Base-by-base conservation (phyloP, 2,329 filamentous ascomycete genomes). In the Claviceps spartinae region DNA sequence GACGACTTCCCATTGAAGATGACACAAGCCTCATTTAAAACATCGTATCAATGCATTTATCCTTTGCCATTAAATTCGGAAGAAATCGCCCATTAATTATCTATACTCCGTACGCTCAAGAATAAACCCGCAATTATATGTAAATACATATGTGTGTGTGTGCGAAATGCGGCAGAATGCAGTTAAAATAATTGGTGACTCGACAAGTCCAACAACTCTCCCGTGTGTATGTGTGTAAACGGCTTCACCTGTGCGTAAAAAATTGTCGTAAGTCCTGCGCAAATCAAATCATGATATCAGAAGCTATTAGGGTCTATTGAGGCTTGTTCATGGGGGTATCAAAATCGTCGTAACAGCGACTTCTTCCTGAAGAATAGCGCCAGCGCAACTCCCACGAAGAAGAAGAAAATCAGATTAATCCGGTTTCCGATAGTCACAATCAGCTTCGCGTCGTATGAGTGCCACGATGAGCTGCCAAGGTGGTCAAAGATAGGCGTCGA, bases 391-490 rank as follows among this genome's bases (percentile, higher is more conserved):
- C 55, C 57, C 41, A 57, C 55, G 40, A 57, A 55, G 47, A 58
- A 57, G 50, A 59, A 54, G 22, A 57, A 48, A 37, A 58, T 42
- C 9, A 57, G 49, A 36, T 58, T 51, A 11, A 52, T 20, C 14
- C 50, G 51, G 13, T 49, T 55, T 24, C 57, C 57, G 36, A 59
- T 51, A 1, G 54, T 54, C 2, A 56, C 51, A 36, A 59, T 57
- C 43, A 59, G 54, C 37, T 52, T 56, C 5, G 58, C 67, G 50
- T 71, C 68, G 46, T 63, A 68, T 5, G 63, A 65, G 56, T 71
- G 69, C 68, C 69, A 71, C 4, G 67, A 69, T 18, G 68, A 70
- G 51, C 66, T 67, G 42, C 69, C 69, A 7, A 71, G 60, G 53
- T 71, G 69, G 38, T 67, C 61, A 55, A 71, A 70, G 3, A 71